Evolutionary conservation across 768 basidiomycete species (phyloP), one percentile per base, ranked within the genome.

Genomic region (Pilatotrama ljubarskyi): DNA sequence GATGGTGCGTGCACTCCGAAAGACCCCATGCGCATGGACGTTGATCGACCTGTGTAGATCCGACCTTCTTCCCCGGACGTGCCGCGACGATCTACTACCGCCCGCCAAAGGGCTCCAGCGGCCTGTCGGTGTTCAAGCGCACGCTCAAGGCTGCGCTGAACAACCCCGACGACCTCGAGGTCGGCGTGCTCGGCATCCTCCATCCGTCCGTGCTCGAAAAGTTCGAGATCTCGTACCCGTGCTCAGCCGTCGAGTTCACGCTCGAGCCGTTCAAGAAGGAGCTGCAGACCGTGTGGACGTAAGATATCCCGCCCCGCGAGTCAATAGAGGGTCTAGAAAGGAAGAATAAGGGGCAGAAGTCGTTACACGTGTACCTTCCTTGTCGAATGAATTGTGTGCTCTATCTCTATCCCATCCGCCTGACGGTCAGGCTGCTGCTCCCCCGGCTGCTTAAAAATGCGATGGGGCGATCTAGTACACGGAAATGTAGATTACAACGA

Each of bases 171-270:
- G 97, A 98, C 73, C 70, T 86, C 32, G 79, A 82, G 62, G 90
- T 99, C 64, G 97, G 97, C 42, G 84, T 80, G n/a, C 77, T 99
- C 59, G 97, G 97, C 26, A 92, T 98, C 66, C 78, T 99, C 51
- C 96, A 99, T 73, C 97, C 97, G 9, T 83, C 77, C 6, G 97
- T 98, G 4, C 78, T 99, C 57, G 85, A 86, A 67, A 94, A 93
- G 70, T 99, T 96, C 74, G 95, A 98, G 74, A 89, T 98, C 62
- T 84, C 83, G 41, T 95, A 91, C 76, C 96, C 96, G 18, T 98
- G 95, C 76, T 98, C 95, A 35, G 88, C 88, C 7, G 76, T 99
- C 56, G 96, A 99, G 80, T 94, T 99, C 73, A 89, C 88, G 29
- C 80, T 98, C 44, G 95, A 98, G 74, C 91, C 91, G n/a, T 93